phyloP scores from a whole-genome alignment of 2,329 filamentous ascomycete species.

The Diaporthe eres region DNA sequence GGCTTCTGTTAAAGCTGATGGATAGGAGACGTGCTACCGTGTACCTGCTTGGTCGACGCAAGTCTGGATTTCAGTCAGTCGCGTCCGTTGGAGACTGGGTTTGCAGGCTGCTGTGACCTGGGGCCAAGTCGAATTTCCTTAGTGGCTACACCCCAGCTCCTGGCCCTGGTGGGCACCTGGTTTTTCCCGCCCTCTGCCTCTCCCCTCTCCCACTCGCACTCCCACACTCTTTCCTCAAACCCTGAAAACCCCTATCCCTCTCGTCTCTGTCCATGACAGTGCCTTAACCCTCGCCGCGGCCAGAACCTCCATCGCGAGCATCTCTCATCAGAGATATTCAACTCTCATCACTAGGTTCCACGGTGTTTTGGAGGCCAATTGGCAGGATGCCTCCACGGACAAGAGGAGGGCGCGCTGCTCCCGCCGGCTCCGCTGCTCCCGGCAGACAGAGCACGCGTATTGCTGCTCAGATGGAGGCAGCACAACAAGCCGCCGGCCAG shows the following conservation, averaged over 20 bases:
- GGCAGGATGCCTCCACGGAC: conserved; percentile 37
- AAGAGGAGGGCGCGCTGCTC: conserved; percentile 31
- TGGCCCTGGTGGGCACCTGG: not conserved
- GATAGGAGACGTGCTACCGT: not conserved
- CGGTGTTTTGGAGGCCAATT: not conserved
- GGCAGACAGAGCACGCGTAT: conserved; percentile 41
- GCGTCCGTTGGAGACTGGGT: not conserved
- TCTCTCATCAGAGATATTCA: conserved; percentile 21
- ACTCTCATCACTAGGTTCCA: conserved; percentile 3
- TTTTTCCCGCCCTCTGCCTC: conserved; percentile 3
- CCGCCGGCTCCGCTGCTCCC: conserved; percentile 27
- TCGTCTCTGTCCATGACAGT: not conserved
- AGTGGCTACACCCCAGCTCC: not conserved
- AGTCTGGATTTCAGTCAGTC: not conserved
- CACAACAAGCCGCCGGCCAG: conserved; percentile 38
- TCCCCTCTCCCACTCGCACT: not conserved
- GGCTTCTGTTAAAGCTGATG: not conserved
- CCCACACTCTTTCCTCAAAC: conserved; percentile 22
- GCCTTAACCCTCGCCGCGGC: conserved; percentile 23
- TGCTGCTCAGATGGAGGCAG: conserved; percentile 31
- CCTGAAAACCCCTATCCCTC: conserved; percentile 32
- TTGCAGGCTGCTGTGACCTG: not conserved
- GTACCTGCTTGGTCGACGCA: not conserved
- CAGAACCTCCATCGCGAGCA: conserved; percentile 1
- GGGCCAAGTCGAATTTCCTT: not conserved